These are phyloP conservation scores for Phytophthora citrophthora DNA, from an alignment of 352 stramenopile species.

Conservation along the genomic window DNA sequence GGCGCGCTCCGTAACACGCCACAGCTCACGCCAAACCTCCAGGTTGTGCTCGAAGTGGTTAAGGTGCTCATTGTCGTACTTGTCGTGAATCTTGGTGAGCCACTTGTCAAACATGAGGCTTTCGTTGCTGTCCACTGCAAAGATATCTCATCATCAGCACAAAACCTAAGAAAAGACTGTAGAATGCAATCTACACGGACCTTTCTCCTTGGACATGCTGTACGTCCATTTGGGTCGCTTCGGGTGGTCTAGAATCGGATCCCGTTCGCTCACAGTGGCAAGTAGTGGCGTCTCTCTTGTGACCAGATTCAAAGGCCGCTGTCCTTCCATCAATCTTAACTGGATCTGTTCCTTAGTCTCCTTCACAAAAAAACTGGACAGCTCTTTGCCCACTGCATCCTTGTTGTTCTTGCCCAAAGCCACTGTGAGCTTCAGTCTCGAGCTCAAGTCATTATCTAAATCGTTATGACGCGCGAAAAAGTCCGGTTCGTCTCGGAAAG, in stretches of 20 bases:
- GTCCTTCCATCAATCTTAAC: conserved; percentile 83
- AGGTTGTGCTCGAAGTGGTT: conserved; percentile 90
- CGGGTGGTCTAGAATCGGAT: conserved; percentile 77
- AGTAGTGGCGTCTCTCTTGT: conserved; percentile 64
- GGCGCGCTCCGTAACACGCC: conserved; percentile 83
- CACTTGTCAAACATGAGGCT: conserved; percentile 87
- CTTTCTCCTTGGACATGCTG: conserved; percentile 84
- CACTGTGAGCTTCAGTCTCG: conserved; percentile 79
- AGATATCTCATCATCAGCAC: background rate
- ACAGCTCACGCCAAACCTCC: conserved; percentile 88
- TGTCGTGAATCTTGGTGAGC: conserved; percentile 86
- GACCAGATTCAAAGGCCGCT: conserved; percentile 63
- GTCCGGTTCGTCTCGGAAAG: conserved; percentile 57
- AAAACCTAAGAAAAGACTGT: background rate
- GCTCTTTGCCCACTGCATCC: conserved; percentile 79
- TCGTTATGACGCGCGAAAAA: conserved; percentile 79
- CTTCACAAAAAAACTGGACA: conserved; percentile 89
- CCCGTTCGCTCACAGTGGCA: conserved; percentile 61
- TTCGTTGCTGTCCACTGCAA: conserved; percentile 77
- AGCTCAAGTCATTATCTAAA: conserved; percentile 67
- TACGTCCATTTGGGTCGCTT: conserved; percentile 78
- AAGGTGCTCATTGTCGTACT: conserved; percentile 82
- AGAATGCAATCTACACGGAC: conserved; percentile 28
- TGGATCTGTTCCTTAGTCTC: conserved; percentile 90
- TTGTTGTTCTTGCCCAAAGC: conserved; percentile 86